These are phyloP conservation scores for Chenopodium quinoa DNA, from an alignment of 148 eudicot genomes.

Conservation along the genomic window DNA sequence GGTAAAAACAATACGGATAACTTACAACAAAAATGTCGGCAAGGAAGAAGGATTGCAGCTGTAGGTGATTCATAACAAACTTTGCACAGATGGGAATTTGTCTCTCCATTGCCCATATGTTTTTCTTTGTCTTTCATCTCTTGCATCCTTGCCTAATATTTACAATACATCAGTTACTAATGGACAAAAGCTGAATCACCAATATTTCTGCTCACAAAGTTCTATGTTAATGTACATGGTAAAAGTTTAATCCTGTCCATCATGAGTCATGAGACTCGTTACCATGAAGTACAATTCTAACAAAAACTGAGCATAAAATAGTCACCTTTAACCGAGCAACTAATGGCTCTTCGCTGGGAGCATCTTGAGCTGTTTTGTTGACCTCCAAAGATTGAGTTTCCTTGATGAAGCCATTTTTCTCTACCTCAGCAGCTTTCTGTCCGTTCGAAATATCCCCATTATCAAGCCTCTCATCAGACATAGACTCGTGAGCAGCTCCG, in stretches of 20 bases:
- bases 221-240: neutral
- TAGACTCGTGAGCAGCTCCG: slow-evolving; percentile 36
- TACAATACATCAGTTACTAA: neutral
- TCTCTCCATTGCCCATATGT: slow-evolving; percentile 54
- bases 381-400: slow-evolving; percentile 46
- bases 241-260: no score
- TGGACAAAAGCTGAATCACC: neutral
- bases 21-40: slow-evolving; percentile 90
- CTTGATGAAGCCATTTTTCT: slow-evolving; percentile 42
- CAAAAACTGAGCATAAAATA: neutral
- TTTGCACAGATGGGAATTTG: slow-evolving; percentile 90
- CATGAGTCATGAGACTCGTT: neutral
- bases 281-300: neutral
- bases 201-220: neutral
- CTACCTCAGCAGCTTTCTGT: slow-evolving; percentile 31
- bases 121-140: slow-evolving; percentile 97
- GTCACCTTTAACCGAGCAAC: slow-evolving; percentile 83
- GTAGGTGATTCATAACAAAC: slow-evolving; percentile 87
- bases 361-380: slow-evolving; percentile 37
- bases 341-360: slow-evolving; percentile 72
- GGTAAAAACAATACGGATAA: neutral
- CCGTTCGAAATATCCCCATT: slow-evolving; percentile 38
- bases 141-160: slow-evolving; percentile 85
- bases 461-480: slow-evolving; percentile 31
- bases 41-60: slow-evolving; percentile 88